Conservation (phyloP, 495 filamentous ascomycete species). For the Podospora fimiseda region DNA sequence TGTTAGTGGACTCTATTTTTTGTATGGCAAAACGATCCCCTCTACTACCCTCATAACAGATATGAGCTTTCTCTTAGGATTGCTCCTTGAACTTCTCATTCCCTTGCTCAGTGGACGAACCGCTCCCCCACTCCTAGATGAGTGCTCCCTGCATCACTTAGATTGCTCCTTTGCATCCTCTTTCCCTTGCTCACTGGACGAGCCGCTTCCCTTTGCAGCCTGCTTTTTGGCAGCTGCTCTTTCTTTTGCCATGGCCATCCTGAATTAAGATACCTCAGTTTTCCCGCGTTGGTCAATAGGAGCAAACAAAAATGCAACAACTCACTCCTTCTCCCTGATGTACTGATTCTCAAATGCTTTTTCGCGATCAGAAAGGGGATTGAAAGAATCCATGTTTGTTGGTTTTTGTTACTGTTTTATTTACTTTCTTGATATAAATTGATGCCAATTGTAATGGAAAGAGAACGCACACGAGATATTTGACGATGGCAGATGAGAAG, state of each 20-base stretch:
- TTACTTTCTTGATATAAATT: no score
- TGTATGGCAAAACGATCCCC: no score
- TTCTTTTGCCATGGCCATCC: slow-evolving; percentile 9
- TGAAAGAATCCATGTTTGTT: slow-evolving; percentile 19
- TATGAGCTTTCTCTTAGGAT: no score
- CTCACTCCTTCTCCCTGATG: slow-evolving; percentile 29
- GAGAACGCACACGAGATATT: no score
- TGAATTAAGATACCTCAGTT: neutral
- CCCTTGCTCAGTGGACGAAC: neutral
- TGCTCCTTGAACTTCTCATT: neutral
- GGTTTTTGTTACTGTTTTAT: neutral
- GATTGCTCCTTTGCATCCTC: neutral
- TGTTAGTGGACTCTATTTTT: no score
- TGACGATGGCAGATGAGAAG: no score
- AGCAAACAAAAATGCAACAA: neutral
- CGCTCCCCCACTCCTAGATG: no score
- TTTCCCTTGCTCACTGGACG: neutral
- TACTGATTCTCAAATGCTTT: slow-evolving; percentile 31
- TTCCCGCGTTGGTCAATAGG: neutral
- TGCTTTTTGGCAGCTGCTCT: neutral
- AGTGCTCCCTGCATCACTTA: no score
- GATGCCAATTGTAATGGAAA: neutral
- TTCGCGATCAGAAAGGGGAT: slow-evolving; percentile 26
- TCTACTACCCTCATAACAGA: no score
- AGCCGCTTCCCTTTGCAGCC: neutral